Base-by-base conservation (phyloP, 192 early-diverging fungal species). In the Podila epigama region DNA sequence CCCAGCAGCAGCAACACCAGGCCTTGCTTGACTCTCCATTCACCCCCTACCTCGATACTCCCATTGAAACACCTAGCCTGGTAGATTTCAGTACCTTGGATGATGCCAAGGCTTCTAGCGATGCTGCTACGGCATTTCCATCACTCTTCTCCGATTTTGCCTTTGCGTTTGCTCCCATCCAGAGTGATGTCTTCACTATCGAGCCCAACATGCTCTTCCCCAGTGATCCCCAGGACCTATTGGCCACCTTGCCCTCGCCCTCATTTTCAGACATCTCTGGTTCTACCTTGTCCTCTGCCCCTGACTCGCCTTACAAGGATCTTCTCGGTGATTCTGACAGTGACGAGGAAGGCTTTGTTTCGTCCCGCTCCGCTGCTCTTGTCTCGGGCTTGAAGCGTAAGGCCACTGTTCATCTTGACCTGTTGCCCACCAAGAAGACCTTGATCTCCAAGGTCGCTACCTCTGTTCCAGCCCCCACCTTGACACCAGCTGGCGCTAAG, bases 311-410 rank as follows among this genome's bases (percentile, higher is more conserved):
- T 25, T 29, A 41, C 27, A 63, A 67, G 59, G 53, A 52, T 44
- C 18, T 40, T 16, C 15, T 50, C 22, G 15, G 20, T 11, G 37
- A 60, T 55, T 63, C 63, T 52, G 60, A 52, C 22, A 59, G 63
- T 8, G 73, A 77, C 1, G 60, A 63, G 22, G 73, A 77, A 5
- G 61, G 54, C 13, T 77, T 66, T 55, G 66, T 77, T 10, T 18
- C 52, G 37, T 77, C 73, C 13, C 73, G 73, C 56, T 62, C 73
- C 28, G 66, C 65, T 51, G 73, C 73, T 15, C 40, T 77, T 10
- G 73, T 77, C n/a, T 68, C 66, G 33, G 73, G 63, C 20, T 59
- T 77, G 56, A 77, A 77, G 55, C 73, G 73, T 61, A 75, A 75
- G 60, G 58, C 60, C 36, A 32, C 28, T 15, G 29, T 34, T 36